These are phyloP conservation scores for Ajuga chamaepitys DNA, from an alignment of 257 asterid species.

Conservation along the genomic window DNA sequence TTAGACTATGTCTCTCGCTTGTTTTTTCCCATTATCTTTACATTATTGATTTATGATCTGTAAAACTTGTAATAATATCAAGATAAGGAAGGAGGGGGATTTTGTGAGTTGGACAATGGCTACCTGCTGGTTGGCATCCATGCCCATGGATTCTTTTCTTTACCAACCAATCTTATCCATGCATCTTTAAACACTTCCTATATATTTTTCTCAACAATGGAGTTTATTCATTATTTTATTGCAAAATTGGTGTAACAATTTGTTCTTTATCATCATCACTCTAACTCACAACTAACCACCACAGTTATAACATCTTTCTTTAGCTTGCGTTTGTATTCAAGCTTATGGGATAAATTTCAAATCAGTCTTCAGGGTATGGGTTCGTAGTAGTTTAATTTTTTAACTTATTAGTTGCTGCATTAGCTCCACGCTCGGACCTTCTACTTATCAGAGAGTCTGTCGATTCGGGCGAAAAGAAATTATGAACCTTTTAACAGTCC, in stretches of 20 bases:
- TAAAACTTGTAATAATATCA: conserved; percentile 12
- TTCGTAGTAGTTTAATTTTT: too few relatives aligned
- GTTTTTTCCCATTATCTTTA: neutral
- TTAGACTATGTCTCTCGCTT: neutral
- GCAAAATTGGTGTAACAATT: neutral
- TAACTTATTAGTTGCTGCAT: too few relatives aligned
- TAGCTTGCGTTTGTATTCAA: neutral
- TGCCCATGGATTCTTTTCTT: conserved; percentile 17
- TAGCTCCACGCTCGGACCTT: too few relatives aligned
- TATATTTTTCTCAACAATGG: too few relatives aligned
- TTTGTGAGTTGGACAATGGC: conserved; percentile 8
- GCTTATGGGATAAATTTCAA: neutral
- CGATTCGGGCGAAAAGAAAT: too few relatives aligned
- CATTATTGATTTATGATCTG: conserved; percentile 17
- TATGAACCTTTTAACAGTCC: too few relatives aligned
- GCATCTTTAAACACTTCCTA: too few relatives aligned
- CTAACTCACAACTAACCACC: neutral
- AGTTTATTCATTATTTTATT: neutral
- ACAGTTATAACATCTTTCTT: neutral
- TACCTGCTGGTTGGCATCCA: conserved; percentile 21
- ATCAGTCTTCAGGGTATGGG: too few relatives aligned
- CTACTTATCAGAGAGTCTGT: too few relatives aligned
- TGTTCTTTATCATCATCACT: neutral
- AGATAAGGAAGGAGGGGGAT: neutral
- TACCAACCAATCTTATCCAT: conserved; percentile 16